phyloP scores from a whole-genome alignment of 805 yeast genomes.

The Hanseniaspora thailandica region DNA sequence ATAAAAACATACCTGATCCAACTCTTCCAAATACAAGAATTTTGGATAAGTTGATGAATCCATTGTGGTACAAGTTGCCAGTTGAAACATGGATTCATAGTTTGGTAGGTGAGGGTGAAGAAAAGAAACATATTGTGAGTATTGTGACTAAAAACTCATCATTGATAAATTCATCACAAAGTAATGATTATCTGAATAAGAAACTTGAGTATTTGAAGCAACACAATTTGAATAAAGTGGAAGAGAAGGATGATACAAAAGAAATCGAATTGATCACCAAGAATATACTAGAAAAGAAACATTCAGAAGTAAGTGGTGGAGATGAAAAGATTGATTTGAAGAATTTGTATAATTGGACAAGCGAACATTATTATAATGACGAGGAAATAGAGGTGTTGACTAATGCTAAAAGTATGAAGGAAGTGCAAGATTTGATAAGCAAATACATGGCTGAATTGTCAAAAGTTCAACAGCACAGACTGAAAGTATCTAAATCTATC shows the following conservation, averaged over 20 bases:
- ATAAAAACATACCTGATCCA: slow-evolving; percentile 37
- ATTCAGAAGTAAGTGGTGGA: slow-evolving; percentile 13
- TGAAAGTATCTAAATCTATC: slow-evolving; percentile 21
- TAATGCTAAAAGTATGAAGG: slow-evolving; percentile 33
- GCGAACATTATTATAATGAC: slow-evolving; percentile 37
- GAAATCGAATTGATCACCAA: not conserved
- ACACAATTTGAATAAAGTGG: slow-evolving; percentile 9
- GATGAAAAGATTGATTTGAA: slow-evolving; percentile 20
- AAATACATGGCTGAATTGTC: slow-evolving; percentile 39
- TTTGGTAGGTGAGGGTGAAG: slow-evolving; percentile 33
- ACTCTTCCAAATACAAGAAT: slow-evolving; percentile 43
- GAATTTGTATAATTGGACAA: slow-evolving; percentile 41
- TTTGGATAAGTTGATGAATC: slow-evolving; percentile 43
- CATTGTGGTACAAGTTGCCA: slow-evolving; percentile 54
- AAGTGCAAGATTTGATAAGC: slow-evolving; percentile 31
- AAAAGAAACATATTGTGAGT: slow-evolving; percentile 43
- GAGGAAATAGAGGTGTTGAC: slow-evolving; percentile 39
- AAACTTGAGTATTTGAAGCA: slow-evolving; percentile 39
- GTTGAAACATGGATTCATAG: slow-evolving; percentile 54
- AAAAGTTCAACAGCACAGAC: slow-evolving; percentile 38
- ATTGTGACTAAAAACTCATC: slow-evolving; percentile 47
- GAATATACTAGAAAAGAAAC: slow-evolving; percentile 3
- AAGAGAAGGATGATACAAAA: not conserved
- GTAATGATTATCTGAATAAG: slow-evolving; percentile 43
- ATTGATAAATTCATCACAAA: slow-evolving; percentile 40